Percentiles rank a stretch among this genome's conserved stretches.
phyloP scores from a whole-genome alignment of 2,329 filamentous ascomycete species.

The Penicillium crustosum region DNA sequence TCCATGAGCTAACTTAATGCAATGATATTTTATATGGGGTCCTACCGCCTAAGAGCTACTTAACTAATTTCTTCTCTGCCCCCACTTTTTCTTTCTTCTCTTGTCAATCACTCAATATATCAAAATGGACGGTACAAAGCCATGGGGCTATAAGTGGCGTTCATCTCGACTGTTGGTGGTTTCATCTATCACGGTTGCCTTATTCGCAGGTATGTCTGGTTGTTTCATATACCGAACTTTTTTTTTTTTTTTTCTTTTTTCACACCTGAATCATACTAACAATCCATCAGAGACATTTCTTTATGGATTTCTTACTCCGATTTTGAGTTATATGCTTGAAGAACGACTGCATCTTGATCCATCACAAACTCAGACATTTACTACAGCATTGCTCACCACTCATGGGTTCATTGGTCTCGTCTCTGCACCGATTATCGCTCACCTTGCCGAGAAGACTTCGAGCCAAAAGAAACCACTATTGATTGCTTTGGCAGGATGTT shows the following conservation, averaged over 20 bases:
- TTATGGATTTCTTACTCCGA: conserved; percentile 27
- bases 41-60: neutral
- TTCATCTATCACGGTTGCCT: conserved; percentile 10
- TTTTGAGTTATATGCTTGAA: conserved; percentile 26
- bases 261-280: conserved; percentile 1
- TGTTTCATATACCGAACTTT: neutral
- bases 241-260: neutral
- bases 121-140: conserved; percentile 7
- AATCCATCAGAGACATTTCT: conserved; percentile 22
- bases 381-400: conserved; percentile 17
- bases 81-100: conserved; percentile 5
- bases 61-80: neutral
- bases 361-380: conserved; percentile 17
- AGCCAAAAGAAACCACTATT: conserved; percentile 27
- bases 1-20: neutral
- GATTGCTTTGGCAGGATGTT: conserved; percentile 24
- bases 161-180: conserved; percentile 10
- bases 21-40: neutral
- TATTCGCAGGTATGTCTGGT: conserved; percentile 12
- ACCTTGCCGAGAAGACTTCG: conserved; percentile 28
- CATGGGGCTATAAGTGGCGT: conserved; percentile 13
- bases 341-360: conserved; percentile 21
- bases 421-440: conserved; percentile 13
- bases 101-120: neutral
- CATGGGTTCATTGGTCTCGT: conserved; percentile 21